phyloP scores from a whole-genome alignment of 2,329 filamentous ascomycete species.

The Penicillium sp. region DNA sequence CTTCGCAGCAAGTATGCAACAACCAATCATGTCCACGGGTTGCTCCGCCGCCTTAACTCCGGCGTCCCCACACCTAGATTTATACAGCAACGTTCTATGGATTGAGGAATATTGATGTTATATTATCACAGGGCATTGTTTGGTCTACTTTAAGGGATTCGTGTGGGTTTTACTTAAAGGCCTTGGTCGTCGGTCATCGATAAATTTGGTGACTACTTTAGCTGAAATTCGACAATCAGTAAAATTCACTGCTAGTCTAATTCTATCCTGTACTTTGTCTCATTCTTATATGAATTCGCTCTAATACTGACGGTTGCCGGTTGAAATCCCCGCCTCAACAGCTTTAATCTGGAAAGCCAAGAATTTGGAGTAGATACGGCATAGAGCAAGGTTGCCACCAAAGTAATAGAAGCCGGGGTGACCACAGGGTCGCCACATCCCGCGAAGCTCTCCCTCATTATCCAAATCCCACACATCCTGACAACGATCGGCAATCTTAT shows the following conservation, averaged over 20 bases:
- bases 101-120: neutral
- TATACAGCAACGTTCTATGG: neutral
- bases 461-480: conserved; percentile 63
- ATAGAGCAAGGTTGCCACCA: conserved; percentile 64
- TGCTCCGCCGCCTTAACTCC: conserved; percentile 9
- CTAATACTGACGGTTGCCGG: conserved; percentile 5
- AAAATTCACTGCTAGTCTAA: neutral
- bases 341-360: conserved; percentile 54
- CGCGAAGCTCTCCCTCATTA: conserved; percentile 54
- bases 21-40: conserved; percentile 12
- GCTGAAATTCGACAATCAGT: neutral
- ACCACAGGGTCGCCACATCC: conserved; percentile 57
- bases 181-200: too few species aligned
- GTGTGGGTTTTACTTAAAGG: too few species aligned
- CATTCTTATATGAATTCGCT: neutral
- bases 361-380: conserved; percentile 59
- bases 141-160: too few species aligned
- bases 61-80: neutral
- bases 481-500: conserved; percentile 58
- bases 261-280: neutral
- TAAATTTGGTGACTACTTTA: neutral
- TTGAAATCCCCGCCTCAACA: conserved; percentile 39
- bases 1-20: neutral
- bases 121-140: too few species aligned
- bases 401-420: conserved; percentile 67